These are phyloP conservation scores for Acanthamoeba royreba DNA, from an alignment of 208 protist species.

Conservation along the genomic window DNA sequence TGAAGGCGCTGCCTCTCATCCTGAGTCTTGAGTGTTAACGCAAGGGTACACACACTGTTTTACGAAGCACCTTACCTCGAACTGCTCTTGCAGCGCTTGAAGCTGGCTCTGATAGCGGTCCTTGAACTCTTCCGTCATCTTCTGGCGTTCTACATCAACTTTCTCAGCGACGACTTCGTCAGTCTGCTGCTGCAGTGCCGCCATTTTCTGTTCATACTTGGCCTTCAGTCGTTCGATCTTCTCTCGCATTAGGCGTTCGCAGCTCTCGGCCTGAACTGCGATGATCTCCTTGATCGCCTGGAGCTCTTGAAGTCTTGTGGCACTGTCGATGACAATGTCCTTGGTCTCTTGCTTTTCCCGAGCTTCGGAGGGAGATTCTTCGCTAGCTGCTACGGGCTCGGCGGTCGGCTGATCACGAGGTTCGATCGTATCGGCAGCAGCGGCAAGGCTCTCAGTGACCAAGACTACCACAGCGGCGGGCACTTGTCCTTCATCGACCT, in stretches of 20 bases:
- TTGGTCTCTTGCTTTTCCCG: neutral
- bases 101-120: neutral
- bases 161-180: neutral
- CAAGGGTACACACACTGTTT: neutral
- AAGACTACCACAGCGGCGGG: neutral
- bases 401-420: neutral
- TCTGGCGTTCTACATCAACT: neutral
- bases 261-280: neutral
- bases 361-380: neutral
- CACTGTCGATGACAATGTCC: neutral
- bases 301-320: neutral
- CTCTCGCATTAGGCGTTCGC: neutral
- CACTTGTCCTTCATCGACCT: neutral
- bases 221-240: neutral
- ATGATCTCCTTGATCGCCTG: slow-evolving; percentile 8
- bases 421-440: neutral
- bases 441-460: neutral
- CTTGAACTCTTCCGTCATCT: neutral
- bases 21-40: neutral
- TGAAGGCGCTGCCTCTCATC: neutral
- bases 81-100: neutral
- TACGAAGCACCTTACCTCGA: neutral
- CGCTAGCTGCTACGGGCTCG: neutral
- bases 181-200: neutral
- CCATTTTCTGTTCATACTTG: neutral